Base-by-base conservation (phyloP, 2,329 filamentous ascomycete genomes). In the Sclerotiophoma versabilis region DNA sequence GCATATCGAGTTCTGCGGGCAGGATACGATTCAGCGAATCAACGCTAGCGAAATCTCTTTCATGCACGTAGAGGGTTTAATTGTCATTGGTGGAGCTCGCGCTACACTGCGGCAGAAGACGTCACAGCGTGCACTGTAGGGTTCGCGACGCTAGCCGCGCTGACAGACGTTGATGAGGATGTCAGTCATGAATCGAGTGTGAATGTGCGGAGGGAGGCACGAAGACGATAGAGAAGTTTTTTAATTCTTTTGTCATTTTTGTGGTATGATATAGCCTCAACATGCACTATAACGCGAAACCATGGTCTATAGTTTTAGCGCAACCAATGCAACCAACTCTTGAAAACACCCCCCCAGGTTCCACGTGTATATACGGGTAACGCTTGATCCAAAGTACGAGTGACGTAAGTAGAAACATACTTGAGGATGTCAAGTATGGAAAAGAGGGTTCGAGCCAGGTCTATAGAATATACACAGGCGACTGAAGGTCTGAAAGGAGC, bases 391-490 rank as follows among this genome's bases (percentile, higher is more conserved):
- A 52, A 38, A 41, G 12, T 44, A 30, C 44, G 37, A 50, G 42
- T 41, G 47, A 47, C 27, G 49, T 57, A 57, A 20, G 49, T 36
- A 33, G 44, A 48, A 57, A 49, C 41, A 57, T 57, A 53, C 50
- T 41, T 57, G 44, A 49, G 19, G 19, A 19, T 19, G 25, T 41
- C 49, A 52, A 57, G 45, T 41, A 45, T 50, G 39, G 27, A 48
- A 49, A 50, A 51, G 38, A 30, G 43, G 29, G 22, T 53, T 59
- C 46, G 65, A 62, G 65, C 66, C 64, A 59, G 61, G 57, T 64
- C 53, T 62, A 50, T 41, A 47, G 57, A 71, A 68, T 74, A 74
- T 74, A 65, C 71, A 74, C 67, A 70, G 65, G 68, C 62, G 69
- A 72, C 69, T 63, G 45, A 58, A 54, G 60, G 63, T 69, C 61